Conservation (phyloP, 1,284 basidiomycete genomes). For the Somion occarium region DNA sequence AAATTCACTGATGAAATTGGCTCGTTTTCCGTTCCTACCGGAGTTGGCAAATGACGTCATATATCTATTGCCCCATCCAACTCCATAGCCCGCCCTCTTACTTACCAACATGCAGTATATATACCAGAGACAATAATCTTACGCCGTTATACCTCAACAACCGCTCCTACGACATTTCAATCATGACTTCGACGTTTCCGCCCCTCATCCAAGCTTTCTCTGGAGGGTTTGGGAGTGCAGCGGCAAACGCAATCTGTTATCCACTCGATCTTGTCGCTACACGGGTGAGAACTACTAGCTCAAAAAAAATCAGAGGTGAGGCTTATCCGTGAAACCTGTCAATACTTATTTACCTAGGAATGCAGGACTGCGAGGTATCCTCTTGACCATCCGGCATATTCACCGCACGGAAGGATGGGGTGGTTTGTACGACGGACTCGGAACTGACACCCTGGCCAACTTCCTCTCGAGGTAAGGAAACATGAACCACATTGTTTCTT, state of each 20-base stretch:
- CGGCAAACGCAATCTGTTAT: conserved; percentile 47
- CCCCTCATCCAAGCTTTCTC: conserved; percentile 53
- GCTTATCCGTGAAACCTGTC: not conserved
- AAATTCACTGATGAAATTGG: too few species aligned
- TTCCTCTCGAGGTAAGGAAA: conserved; percentile 46
- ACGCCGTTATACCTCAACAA: too few species aligned
- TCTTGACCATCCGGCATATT: conserved; percentile 33
- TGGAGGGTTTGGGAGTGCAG: conserved; percentile 48
- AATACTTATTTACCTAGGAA: not conserved
- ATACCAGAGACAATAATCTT: too few species aligned
- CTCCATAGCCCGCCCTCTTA: too few species aligned
- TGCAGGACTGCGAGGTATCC: conserved; percentile 29
- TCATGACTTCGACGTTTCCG: conserved; percentile 55
- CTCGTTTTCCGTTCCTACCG: too few species aligned
- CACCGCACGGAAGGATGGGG: conserved; percentile 34
- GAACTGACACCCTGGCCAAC: conserved; percentile 47
- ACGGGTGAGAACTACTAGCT: conserved; percentile 28
- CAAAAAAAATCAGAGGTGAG: conserved; percentile 15
- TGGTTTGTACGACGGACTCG: conserved; percentile 46
- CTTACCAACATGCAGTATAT: too few species aligned
- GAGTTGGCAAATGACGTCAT: too few species aligned
- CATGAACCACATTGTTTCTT: not conserved
- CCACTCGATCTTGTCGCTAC: conserved; percentile 52
- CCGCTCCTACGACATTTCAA: too few species aligned
- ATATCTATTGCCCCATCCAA: too few species aligned